phyloP scores from a whole-genome alignment of 73 alveolate species.

The Loxodes magnus region DNA sequence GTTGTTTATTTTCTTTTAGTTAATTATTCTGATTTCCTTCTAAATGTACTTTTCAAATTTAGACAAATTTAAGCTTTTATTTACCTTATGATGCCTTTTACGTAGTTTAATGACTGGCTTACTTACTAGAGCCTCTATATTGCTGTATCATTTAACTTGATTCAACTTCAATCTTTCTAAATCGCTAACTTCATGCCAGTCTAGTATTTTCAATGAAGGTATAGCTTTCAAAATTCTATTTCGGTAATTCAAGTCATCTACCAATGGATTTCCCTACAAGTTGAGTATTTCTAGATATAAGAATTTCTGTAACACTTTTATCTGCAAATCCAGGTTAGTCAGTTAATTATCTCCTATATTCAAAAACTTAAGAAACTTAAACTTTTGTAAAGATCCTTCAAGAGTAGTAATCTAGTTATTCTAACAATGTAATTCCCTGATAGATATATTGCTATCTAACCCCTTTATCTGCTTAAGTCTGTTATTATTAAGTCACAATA shows the following conservation, averaged over 20 bases:
- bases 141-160: conserved; percentile 41
- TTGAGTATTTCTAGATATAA: conserved; percentile 50
- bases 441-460: conserved; percentile 64
- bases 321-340: conserved; percentile 75
- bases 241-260: conserved; percentile 93
- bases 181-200: conserved; percentile 77
- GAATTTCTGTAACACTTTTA: conserved; percentile 53
- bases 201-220: conserved; percentile 71
- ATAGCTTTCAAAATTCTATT: conserved; percentile 72
- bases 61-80: conserved; percentile 52
- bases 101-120: conserved; percentile 19
- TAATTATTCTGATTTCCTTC: conserved; percentile 60
- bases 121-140: conserved; percentile 28
- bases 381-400: conserved; percentile 67
- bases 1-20: conserved; percentile 27
- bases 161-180: conserved; percentile 75
- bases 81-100: conserved; percentile 30
- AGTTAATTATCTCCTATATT: conserved; percentile 65
- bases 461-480: conserved; percentile 63
- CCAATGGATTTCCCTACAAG: conserved; percentile 63
- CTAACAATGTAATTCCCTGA: conserved; percentile 71
- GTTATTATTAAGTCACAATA: conserved; percentile 85
- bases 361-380: conserved; percentile 80
- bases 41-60: conserved; percentile 76
- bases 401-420: conserved; percentile 64